These are phyloP conservation scores for Nepenthes alata DNA, from an alignment of 179 eudicot genomes.

Conservation along the genomic window DNA sequence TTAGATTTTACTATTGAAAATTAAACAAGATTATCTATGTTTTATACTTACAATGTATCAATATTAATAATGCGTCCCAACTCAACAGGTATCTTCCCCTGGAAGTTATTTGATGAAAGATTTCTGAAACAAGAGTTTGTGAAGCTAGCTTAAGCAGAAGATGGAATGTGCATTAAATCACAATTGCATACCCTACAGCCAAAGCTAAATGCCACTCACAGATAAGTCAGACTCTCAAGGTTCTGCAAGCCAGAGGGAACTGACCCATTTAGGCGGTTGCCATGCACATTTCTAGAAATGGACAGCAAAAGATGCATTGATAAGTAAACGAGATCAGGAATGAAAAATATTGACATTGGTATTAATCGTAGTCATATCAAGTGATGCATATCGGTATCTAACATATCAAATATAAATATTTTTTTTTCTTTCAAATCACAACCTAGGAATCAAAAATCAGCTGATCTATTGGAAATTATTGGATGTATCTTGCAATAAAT, in stretches of 20 bases:
- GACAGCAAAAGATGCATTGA: not conserved
- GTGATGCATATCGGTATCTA: no score
- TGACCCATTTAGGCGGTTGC: slow-evolving; percentile 43
- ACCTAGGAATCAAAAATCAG: no score
- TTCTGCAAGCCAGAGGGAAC: slow-evolving; percentile 42
- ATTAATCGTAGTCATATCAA: no score
- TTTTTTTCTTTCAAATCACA: no score
- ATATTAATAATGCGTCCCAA: slow-evolving; percentile 47
- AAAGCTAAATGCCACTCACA: slow-evolving; percentile 24
- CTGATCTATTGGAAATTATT: no score
- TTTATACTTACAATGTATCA: slow-evolving; percentile 41
- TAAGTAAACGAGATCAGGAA: no score
- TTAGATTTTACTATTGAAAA: not conserved
- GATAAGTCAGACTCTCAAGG: slow-evolving; percentile 52
- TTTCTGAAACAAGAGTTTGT: slow-evolving; percentile 20
- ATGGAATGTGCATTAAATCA: not conserved
- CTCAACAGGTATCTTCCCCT: slow-evolving; percentile 42
- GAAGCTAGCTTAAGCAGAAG: not conserved
- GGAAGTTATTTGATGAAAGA: slow-evolving; percentile 43
- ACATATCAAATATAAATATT: no score
- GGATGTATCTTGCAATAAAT: no score
- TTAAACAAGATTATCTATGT: not conserved
- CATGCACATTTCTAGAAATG: slow-evolving; percentile 38
- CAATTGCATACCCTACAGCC: not conserved
- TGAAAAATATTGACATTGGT: no score